Evolutionary conservation across 2,329 filamentous ascomycete genomes (phyloP), one percentile per base, ranked within the genome.

Genomic region (Peltaster fructicola): DNA sequence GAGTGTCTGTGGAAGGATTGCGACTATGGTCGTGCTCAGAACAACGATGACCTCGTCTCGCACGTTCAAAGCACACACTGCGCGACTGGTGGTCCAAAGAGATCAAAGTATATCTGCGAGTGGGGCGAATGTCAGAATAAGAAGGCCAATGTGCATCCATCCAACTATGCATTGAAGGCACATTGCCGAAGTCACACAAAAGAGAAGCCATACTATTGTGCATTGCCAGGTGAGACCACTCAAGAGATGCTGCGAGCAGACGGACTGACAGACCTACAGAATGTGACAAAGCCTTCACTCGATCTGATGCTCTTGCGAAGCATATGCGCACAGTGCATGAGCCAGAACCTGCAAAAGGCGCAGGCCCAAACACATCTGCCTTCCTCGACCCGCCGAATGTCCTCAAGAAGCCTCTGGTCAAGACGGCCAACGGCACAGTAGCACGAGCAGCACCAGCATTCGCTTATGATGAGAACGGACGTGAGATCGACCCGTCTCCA

Each of bases 261-360:
- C 17, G 23, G n/a, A n/a, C 36, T 40, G 26, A 40, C 29, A 8
- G 21, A 7, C 6, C 18, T 22, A 16, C 41, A 91, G 88, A 98
- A 65, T 98, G 88, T 55, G 88, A 98, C 49, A 76, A 85, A 32
- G 84, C 84, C 15, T 98, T 98, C 43, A 98, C 88, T 3, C 68
- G 88, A 36, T 93, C 85, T 13, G 88, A 98, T 44, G 88, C 88
- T 8, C 64, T 98, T 0, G 82, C 85, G 2, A 98, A 98, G 52
- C 88, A 98, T 50, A 95, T 95, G 81, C 77, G 88, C 40, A 95
- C 88, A 9, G 84, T 98, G 17, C 88, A 98, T 57, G 88, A 98
- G 50, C 93, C 85, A 3, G 88, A 98, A 54, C 78, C 81, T 9
- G 63, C 92, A 12, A 36, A 38, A 22, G 37, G 35, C 73, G n/a